Evolutionary conservation across 495 filamentous ascomycete genomes (phyloP).

Genomic region (Lindgomyces ingoldianus): DNA sequence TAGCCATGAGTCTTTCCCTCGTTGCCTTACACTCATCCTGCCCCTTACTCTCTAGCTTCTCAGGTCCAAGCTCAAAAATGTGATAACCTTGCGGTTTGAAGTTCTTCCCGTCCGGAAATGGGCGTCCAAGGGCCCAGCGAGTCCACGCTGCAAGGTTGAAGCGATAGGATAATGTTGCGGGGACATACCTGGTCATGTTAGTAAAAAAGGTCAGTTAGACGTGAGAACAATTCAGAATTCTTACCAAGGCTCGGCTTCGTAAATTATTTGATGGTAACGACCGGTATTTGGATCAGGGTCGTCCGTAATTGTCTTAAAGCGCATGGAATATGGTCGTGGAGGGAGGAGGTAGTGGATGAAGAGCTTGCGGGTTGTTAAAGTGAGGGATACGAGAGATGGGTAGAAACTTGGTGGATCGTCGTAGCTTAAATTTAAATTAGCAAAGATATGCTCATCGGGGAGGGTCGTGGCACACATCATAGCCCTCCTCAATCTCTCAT

Average conservation of each 20-base stretch:
- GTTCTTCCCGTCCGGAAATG: conserved; percentile 60
- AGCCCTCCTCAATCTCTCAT: conserved; percentile 61
- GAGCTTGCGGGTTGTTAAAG: conserved; percentile 54
- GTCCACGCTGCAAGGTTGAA: conserved; percentile 60
- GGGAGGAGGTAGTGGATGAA: conserved; percentile 57
- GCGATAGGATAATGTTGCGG: conserved; percentile 61
- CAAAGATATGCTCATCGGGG: not conserved
- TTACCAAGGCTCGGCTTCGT: conserved; percentile 45
- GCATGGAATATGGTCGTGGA: conserved; percentile 55
- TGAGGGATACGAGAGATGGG: conserved; percentile 45
- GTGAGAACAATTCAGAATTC: not conserved
- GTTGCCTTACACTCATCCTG: conserved; percentile 49
- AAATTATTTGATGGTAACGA: conserved; percentile 53
- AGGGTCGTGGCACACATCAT: conserved; percentile 57
- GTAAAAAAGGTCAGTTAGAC: no score
- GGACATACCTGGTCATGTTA: conserved; percentile 49
- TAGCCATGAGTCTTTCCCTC: conserved; percentile 44
- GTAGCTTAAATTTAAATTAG: conserved; percentile 44
- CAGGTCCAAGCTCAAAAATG: conserved; percentile 60
- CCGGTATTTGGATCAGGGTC: conserved; percentile 51
- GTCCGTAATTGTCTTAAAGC: conserved; percentile 47
- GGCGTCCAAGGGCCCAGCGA: conserved; percentile 55
- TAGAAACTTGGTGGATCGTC: conserved; percentile 48
- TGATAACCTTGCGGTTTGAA: conserved; percentile 62
- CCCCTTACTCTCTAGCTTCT: conserved; percentile 58